These are phyloP conservation scores for Penicillium paradoxum DNA, from an alignment of 495 filamentous ascomycete genomes.

Conservation along the genomic window DNA sequence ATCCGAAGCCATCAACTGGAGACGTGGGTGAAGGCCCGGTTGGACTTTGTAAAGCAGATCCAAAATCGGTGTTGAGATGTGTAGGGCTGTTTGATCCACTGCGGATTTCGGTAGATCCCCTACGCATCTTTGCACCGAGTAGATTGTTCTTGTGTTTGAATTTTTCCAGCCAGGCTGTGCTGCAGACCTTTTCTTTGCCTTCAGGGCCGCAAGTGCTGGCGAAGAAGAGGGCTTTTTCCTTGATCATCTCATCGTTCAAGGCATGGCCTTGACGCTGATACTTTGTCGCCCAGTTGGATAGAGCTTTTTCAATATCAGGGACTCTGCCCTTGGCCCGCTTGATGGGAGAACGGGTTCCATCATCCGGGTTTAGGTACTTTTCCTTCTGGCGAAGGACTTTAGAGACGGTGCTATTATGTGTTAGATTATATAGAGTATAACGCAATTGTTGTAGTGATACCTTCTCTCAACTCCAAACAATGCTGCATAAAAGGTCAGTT, in stretches of 20 bases:
- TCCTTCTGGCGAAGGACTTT: conserved; percentile 96
- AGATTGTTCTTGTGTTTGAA: conserved; percentile 93
- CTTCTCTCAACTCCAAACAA: conserved; percentile 98
- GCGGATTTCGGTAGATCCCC: conserved; percentile 62
- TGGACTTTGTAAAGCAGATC: conserved; percentile 61
- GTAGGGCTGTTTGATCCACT: conserved; percentile 45
- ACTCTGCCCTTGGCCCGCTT: conserved; percentile 88
- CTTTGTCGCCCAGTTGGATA: conserved; percentile 83
- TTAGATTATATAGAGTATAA: conserved; percentile 19
- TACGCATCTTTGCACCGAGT: conserved; percentile 58
- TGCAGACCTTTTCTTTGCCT: conserved; percentile 69
- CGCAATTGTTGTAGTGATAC: conserved; percentile 44
- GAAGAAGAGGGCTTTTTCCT: conserved; percentile 84
- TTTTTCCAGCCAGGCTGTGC: conserved; percentile 82
- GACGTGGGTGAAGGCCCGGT: conserved; percentile 68
- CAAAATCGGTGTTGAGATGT: conserved; percentile 44
- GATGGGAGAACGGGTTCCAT: conserved; percentile 80
- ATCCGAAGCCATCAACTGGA: conserved; percentile 51
- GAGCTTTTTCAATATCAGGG: conserved; percentile 91
- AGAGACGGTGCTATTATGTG: conserved; percentile 76
- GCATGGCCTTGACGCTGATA: conserved; percentile 69
- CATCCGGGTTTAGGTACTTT: conserved; percentile 88
- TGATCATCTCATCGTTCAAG: conserved; percentile 77
- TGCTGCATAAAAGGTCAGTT: conserved; percentile 45
- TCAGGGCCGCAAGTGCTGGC: conserved; percentile 72